Conservation (phyloP, 2,329 filamentous ascomycete species). For the Cercospora sp. region DNA sequence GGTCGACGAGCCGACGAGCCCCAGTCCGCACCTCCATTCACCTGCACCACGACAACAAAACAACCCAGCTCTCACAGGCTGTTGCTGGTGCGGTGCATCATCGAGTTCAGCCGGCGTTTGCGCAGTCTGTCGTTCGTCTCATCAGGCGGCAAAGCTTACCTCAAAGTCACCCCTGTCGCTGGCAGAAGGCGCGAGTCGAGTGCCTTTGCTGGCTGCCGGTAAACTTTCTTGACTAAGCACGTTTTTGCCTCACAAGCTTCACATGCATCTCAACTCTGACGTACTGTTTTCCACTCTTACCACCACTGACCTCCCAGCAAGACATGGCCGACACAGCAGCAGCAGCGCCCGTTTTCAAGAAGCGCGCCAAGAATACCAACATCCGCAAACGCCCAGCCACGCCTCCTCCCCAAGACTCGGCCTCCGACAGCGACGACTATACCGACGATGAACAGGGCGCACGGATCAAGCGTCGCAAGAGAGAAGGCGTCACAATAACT, state of each 20-base stretch:
- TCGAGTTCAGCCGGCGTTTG: too few relatives aligned
- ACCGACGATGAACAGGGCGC: slow-evolving; percentile 77
- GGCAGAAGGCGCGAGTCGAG: background rate
- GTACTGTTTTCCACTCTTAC: background rate
- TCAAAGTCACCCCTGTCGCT: background rate
- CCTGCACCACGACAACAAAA: background rate
- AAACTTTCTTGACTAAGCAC: background rate
- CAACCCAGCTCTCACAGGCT: background rate
- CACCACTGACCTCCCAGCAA: background rate
- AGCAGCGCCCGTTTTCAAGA: slow-evolving; percentile 71
- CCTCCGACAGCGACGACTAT: slow-evolving; percentile 59
- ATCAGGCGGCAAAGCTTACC: background rate
- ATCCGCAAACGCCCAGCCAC: slow-evolving; percentile 79
- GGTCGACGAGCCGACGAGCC: background rate
- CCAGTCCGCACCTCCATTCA: background rate
- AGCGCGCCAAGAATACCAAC: slow-evolving; percentile 73
- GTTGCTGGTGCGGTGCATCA: background rate
- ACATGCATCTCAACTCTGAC: slow-evolving; percentile 2
- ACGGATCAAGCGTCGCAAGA: slow-evolving; percentile 76
- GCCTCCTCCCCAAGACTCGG: slow-evolving; percentile 64
- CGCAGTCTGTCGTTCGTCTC: background rate
- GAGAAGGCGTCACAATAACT: slow-evolving; percentile 64
- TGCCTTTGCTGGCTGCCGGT: background rate
- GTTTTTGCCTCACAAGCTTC: background rate
- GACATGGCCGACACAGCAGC: slow-evolving; percentile 38